Evolutionary conservation across 129 eudicot species (phyloP), one percentile per base, ranked within the genome.

Genomic region (Tagetes patula): DNA sequence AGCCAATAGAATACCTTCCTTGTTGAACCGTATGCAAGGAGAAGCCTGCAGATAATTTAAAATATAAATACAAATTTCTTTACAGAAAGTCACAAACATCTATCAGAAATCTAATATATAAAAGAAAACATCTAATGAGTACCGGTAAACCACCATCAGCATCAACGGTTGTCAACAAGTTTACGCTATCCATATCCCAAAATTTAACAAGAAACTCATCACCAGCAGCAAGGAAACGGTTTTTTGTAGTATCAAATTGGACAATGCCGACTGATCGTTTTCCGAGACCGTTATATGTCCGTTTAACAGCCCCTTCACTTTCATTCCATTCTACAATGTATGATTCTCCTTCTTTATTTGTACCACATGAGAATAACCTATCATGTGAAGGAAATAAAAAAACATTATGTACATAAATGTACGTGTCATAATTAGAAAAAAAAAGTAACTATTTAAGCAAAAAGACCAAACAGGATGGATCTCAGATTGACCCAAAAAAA

Each of bases 301-400:
- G 91, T 71, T 82, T 91, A 12, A 91, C 95, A 48, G 97, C 87
- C 80, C 97, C 97, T 85, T 91, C 97, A 79, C 97, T 91, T 84
- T 91, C 97, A 69, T 91, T 91, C 97, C 97, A 91, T 76, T 91
- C 97, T 55, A 91, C 95, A 67, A 91, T 84, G 77, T 58, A 86
- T 13, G 97, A 87, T 49, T 91, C 97, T 34, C 97, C 97, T 87
- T 87, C 96, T 78, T 91, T 91, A 83, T 87, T 91, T 60, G 89
- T 87, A 53, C 97, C 97, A 50, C 97, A 91, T 20, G 97, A 91
- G 84, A 91, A 91, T 82, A 91, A 78, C 85, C 97, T 91, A 66
- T 52, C 33, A 62, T 11, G 13, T 71, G 3, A 60, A 60, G 66
- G 4, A 60, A 36, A 60, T 36, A 60, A 12, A 60, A 5, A 12